Conservation (phyloP, 2,329 filamentous ascomycete species). For the Arthrobotrys entomopaga region DNA sequence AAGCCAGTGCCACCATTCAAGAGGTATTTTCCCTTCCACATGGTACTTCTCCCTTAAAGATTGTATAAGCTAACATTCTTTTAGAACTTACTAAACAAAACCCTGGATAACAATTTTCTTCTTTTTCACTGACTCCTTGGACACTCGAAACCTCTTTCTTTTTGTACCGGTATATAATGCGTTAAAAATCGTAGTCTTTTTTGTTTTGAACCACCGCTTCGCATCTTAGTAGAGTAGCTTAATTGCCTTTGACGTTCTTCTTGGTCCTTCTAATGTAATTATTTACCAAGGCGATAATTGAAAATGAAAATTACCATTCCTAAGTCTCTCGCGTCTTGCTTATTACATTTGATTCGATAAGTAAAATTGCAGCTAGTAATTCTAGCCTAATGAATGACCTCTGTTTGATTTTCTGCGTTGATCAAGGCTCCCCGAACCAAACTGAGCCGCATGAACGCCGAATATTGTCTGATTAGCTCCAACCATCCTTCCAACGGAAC, state of each 20-base stretch:
- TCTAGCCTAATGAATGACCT: too few species aligned
- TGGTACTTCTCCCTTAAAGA: neutral
- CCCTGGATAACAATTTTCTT: conserved; percentile 7
- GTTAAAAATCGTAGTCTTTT: conserved; percentile 14
- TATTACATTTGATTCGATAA: too few species aligned
- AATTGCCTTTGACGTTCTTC: conserved; percentile 6
- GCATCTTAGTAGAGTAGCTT: conserved; percentile 27
- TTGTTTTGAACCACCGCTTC: conserved; percentile 5
- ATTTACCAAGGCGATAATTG: conserved; percentile 12
- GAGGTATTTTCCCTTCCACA: conserved; percentile 67
- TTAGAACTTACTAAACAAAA: conserved; percentile 51
- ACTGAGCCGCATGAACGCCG: neutral
- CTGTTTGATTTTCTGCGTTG: too few species aligned
- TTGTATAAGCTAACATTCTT: neutral
- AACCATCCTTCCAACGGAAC: conserved; percentile 8
- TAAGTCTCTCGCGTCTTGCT: neutral
- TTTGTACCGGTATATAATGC: conserved; percentile 42
- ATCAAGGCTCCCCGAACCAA: too few species aligned
- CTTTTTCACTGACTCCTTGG: neutral
- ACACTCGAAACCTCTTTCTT: conserved; percentile 7
- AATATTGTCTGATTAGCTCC: conserved; percentile 16
- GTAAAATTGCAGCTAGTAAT: too few species aligned
- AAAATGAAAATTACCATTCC: conserved; percentile 10
- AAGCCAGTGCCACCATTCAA: conserved; percentile 96
- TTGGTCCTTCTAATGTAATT: conserved; percentile 29